Base-by-base conservation (phyloP, 176 grass and related monocot species). In the Phoenix roebelenii region DNA sequence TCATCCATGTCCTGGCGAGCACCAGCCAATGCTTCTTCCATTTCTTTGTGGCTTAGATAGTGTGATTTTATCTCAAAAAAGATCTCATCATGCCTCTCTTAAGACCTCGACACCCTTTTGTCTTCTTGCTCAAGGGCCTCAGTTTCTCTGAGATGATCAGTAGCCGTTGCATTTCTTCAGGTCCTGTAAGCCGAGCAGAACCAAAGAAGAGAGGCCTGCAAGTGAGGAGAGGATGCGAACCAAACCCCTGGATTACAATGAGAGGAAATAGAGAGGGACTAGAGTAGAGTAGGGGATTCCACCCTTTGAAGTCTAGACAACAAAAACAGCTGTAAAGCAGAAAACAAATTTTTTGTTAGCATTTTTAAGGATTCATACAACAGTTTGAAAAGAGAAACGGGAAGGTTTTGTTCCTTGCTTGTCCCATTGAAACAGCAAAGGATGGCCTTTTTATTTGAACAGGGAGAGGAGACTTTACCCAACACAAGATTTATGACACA, bases 31-130 rank as follows among this genome's bases (percentile, higher is more conserved):
- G 65, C 65, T 20, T 18, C 65, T 35, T 55, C n/a, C 65, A 67
- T 67, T n/a, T 55, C 52, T 1, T 18, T 23, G 52, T 55, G 25
- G 17, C 50, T 54, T 2, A 67, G 25, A 19, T 67, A 55, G n/a
- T 35, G 51, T 26, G 26, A 67, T 15, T 67, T 67, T 24, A 67
- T 18, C 25, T 67, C 17, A 28, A 55, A 55, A 22, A 67, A n/a
- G 52, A 67, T 67, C 65, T 16, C 32, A 20, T 67, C 65, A 28
- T 67, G 51, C 51, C 65, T 29, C 1, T 67, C 25, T 55, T 55
- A 50, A 16, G 54, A 67, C 65, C 65, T 67, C 10, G 19, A n/a
- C 25, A 55, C 4, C n/a, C 52, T 30, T 26, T 67, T 52, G 52
- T 67, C 65, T 5, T 52, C 65, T 51, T 67, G 52, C 18, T 68